Evolutionary conservation across 352 stramenopile genomes (phyloP).

Genomic region (Saprolegnia diclina): DNA sequence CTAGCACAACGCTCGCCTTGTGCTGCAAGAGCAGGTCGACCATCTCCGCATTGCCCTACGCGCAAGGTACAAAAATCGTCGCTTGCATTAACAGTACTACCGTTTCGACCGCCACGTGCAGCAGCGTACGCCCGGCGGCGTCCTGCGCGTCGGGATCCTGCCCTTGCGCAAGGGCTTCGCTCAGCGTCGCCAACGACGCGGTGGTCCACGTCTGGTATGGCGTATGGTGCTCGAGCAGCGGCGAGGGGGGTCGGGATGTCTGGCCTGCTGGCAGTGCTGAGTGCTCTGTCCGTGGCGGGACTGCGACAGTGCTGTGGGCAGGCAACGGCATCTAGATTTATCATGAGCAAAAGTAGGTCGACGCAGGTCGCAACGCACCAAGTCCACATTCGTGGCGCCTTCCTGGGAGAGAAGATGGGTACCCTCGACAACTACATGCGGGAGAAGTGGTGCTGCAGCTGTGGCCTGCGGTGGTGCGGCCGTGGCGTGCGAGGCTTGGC

Average conservation of each 20-base stretch:
- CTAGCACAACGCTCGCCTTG: conserved; percentile 4
- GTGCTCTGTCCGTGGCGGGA: neutral
- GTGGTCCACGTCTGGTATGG: conserved; percentile 2
- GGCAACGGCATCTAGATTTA: neutral
- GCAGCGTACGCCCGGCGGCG: conserved; percentile 7
- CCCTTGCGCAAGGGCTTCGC: neutral
- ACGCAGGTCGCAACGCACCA: too few relatives aligned
- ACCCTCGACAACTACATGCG: too few relatives aligned
- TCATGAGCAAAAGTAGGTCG: too few relatives aligned
- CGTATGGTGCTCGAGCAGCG: neutral
- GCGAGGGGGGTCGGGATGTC: neutral
- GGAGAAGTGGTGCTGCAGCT: too few relatives aligned
- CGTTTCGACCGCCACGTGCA: conserved; percentile 21
- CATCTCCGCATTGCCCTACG: conserved; percentile 10
- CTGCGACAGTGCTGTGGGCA: neutral
- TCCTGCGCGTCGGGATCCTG: conserved; percentile 14
- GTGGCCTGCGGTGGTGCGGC: too few relatives aligned
- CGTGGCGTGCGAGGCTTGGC: too few relatives aligned
- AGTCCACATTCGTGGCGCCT: too few relatives aligned
- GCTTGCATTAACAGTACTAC: neutral
- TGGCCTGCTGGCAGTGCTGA: neutral
- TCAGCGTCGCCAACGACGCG: neutral
- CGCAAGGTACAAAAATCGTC: neutral
- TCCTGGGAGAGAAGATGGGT: too few relatives aligned
- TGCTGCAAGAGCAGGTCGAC: conserved; percentile 19